These are phyloP conservation scores for Collybia mongolica DNA, from an alignment of 768 basidiomycete genomes.

Conservation along the genomic window DNA sequence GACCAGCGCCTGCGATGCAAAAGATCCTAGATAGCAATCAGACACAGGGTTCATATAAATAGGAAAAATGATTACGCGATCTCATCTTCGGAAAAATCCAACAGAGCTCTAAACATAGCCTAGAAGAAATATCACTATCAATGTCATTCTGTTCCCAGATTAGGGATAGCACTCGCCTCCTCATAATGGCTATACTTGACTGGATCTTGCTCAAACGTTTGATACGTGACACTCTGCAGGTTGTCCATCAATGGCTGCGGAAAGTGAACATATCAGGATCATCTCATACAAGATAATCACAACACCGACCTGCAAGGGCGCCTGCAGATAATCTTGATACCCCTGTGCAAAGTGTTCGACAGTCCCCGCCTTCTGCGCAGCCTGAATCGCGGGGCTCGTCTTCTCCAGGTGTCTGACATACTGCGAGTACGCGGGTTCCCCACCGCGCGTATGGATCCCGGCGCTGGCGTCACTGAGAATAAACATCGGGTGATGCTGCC, in stretches of 20 bases:
- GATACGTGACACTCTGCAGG: constrained; percentile 91
- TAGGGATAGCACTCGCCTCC: constrained; percentile 50
- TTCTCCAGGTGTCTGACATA: constrained; percentile 85
- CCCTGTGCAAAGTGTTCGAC: constrained; percentile 90
- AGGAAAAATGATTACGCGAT: constrained; percentile 53
- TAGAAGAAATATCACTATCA: constrained; percentile 23
- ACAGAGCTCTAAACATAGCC: constrained; percentile 81
- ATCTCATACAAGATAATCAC: too few relatives aligned
- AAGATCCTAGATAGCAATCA: constrained; percentile 54
- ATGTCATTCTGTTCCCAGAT: constrained; percentile 7
- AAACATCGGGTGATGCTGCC: constrained; percentile 81
- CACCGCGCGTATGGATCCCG: constrained; percentile 74
- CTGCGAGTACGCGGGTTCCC: constrained; percentile 85
- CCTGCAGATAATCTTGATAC: constrained; percentile 94
- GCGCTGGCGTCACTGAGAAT: constrained; percentile 72
- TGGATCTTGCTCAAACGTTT: constrained; percentile 97
- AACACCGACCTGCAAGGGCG: constrained; percentile 75
- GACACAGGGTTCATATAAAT: background rate
- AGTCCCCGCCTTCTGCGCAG: constrained; percentile 63
- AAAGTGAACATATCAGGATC: too few relatives aligned
- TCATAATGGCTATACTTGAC: constrained; percentile 96
- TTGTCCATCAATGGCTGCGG: constrained; percentile 94
- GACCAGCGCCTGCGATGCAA: constrained; percentile 92
- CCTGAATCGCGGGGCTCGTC: constrained; percentile 66
- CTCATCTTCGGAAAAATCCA: constrained; percentile 61